Evolutionary conservation across 805 yeast species (phyloP).

Genomic region (Cyberlindnera lachancei): DNA sequence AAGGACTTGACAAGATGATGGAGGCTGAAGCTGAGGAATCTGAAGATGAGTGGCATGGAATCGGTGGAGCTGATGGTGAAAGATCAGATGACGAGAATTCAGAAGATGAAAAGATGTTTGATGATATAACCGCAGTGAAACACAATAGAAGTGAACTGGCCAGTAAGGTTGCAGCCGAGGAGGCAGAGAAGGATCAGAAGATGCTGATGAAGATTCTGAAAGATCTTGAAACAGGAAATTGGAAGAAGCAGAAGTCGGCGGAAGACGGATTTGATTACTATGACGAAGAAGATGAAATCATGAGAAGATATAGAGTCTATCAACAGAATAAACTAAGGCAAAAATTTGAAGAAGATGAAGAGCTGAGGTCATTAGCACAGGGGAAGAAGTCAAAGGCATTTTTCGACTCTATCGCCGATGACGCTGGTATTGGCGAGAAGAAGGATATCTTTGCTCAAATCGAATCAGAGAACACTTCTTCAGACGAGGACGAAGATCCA

Average conservation of each 20-base stretch:
- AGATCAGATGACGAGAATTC: constrained; percentile 48
- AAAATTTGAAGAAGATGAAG: constrained; percentile 44
- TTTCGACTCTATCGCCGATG: constrained; percentile 54
- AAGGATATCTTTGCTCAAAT: constrained; percentile 25
- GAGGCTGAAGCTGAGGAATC: constrained; percentile 86
- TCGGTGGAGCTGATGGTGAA: constrained; percentile 66
- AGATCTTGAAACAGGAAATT: constrained; percentile 66
- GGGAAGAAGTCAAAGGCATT: constrained; percentile 59
- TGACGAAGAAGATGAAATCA: constrained; percentile 66
- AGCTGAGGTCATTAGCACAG: constrained; percentile 39
- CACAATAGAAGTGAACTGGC: constrained; percentile 53
- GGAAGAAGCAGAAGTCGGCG: constrained; percentile 42
- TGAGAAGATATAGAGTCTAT: constrained; percentile 22
- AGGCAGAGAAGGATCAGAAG: constrained; percentile 52
- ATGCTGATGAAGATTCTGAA: constrained; percentile 60
- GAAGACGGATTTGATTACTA: constrained; percentile 58
- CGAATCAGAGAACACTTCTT: constrained; percentile 20
- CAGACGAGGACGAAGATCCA: constrained; percentile 23
- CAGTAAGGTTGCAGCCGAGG: constrained; percentile 49
- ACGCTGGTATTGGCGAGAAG: constrained; percentile 23
- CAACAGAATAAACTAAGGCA: constrained; percentile 24
- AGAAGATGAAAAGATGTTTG: constrained; percentile 74
- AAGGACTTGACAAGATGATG: constrained; percentile 52
- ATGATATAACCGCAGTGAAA: constrained; percentile 53
- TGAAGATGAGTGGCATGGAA: constrained; percentile 81